A percentile compares a stretch with the other conserved stretches of the same genome.
phyloP scores from a whole-genome alignment of 306 rosid species.

The Quillaja saponaria region DNA sequence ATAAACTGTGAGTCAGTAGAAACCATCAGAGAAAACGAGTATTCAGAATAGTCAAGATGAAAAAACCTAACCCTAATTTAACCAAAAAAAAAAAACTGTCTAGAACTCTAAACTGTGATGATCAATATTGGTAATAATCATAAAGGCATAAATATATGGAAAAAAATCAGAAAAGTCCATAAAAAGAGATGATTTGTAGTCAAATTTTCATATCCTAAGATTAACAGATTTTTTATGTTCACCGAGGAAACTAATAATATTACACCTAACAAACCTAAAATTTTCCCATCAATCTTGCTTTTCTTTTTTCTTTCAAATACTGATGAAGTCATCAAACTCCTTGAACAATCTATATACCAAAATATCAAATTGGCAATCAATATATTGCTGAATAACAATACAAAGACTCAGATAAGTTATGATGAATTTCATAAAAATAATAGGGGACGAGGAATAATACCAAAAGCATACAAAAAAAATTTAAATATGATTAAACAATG shows the following conservation, averaged over 20 bases:
- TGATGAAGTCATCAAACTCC: conserved; percentile 16
- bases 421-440: conserved; percentile 5
- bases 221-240: no score
- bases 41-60: no score
- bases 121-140: no score
- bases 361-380: conserved; percentile 11
- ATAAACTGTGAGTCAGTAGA: conserved; percentile 55
- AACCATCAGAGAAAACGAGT: conserved; percentile 47
- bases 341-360: conserved; percentile 11
- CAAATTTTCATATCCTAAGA: no score
- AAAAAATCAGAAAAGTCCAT: conserved; percentile 5
- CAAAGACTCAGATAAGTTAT: neutral
- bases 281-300: conserved; percentile 14
- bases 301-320: no score
- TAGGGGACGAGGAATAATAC: conserved; percentile 5
- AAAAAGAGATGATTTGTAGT: conserved; percentile 1
- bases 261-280: conserved; percentile 4
- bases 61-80: no score
- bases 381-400: neutral
- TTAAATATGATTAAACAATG: no score
- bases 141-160: no score
- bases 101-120: no score
- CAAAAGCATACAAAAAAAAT: conserved; percentile 21
- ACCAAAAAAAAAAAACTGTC: no score
- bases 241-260: conserved; percentile 14